Percentiles rank a stretch among this genome's conserved stretches.
phyloP scores from a whole-genome alignment of 257 asterid genomes.

The Salvia miltiorrhiza region DNA sequence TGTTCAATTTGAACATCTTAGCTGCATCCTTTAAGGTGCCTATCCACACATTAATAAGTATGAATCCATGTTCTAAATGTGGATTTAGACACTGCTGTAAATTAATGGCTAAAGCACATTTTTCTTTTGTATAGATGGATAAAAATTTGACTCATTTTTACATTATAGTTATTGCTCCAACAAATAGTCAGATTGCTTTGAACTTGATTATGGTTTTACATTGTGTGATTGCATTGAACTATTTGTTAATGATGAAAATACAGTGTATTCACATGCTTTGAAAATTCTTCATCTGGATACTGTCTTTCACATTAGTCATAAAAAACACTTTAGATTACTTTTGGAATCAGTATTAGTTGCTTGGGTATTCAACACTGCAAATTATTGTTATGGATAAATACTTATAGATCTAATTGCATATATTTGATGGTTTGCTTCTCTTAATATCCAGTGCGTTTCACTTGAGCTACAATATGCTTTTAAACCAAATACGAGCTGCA shows the following conservation, averaged over 20 bases:
- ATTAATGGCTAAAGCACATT: background rate
- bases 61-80: slow-evolving; percentile 8
- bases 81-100: background rate
- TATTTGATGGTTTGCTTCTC: slow-evolving; percentile 21
- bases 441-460: slow-evolving; percentile 83
- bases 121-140: slow-evolving; percentile 5
- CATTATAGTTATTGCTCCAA: background rate
- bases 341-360: background rate
- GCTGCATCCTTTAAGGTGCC: background rate
- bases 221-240: background rate
- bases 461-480: slow-evolving; percentile 92
- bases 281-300: slow-evolving; percentile 7
- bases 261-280: background rate
- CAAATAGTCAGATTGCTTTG: slow-evolving; percentile 6
- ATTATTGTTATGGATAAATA: background rate
- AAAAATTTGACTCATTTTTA: too few species aligned
- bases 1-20: background rate
- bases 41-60: background rate
- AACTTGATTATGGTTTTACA: background rate
- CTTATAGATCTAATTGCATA: background rate
- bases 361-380: slow-evolving; percentile 2
- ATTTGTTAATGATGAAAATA: background rate
- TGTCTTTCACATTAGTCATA: slow-evolving; percentile 1
- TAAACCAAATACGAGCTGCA: slow-evolving; percentile 93
- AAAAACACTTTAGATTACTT: slow-evolving; percentile 6